These are phyloP conservation scores for Knufia fluminis DNA, from an alignment of 2,329 filamentous ascomycete species.

Conservation along the genomic window DNA sequence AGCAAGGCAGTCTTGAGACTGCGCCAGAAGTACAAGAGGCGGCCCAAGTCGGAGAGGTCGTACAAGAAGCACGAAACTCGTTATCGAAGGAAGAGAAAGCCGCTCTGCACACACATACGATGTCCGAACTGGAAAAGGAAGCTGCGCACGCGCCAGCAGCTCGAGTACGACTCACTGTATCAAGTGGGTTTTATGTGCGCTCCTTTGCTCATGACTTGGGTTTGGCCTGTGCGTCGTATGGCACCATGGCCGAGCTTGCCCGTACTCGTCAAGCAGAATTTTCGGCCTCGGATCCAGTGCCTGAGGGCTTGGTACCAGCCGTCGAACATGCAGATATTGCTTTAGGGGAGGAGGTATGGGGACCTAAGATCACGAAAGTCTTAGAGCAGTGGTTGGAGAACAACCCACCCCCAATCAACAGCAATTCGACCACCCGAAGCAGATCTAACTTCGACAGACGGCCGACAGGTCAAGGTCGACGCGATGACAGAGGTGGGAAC, in stretches of 20 bases:
- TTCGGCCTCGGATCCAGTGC: slow-evolving; percentile 16
- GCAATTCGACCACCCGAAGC: background rate
- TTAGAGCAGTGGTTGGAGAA: slow-evolving; percentile 44
- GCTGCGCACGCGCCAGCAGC: slow-evolving; percentile 54
- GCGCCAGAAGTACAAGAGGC: slow-evolving; percentile 26
- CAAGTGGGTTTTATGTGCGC: slow-evolving; percentile 92
- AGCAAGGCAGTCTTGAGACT: background rate
- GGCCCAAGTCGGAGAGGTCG: background rate
- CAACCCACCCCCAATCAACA: slow-evolving; percentile 22
- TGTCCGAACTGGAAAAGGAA: slow-evolving; percentile 13
- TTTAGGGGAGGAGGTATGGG: slow-evolving; percentile 74
- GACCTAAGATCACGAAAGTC: slow-evolving; percentile 56
- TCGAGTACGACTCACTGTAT: slow-evolving; percentile 80
- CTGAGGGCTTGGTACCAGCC: slow-evolving; percentile 45
- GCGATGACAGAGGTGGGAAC: background rate
- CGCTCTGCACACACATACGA: slow-evolving; percentile 21
- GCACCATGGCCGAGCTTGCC: slow-evolving; percentile 74
- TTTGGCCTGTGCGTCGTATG: slow-evolving; percentile 68
- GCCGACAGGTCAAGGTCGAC: background rate
- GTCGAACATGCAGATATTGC: slow-evolving; percentile 69
- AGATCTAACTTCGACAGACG: background rate
- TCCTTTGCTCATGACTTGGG: slow-evolving; percentile 90
- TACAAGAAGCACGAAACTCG: slow-evolving; percentile 9
- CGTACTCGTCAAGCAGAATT: slow-evolving; percentile 78
- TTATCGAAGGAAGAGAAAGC: slow-evolving; percentile 19